A percentile compares a stretch with the other conserved stretches of the same genome.
Evolutionary conservation across 169 alveolate species (phyloP).

Genomic region (Sarcocystis neurona): DNA sequence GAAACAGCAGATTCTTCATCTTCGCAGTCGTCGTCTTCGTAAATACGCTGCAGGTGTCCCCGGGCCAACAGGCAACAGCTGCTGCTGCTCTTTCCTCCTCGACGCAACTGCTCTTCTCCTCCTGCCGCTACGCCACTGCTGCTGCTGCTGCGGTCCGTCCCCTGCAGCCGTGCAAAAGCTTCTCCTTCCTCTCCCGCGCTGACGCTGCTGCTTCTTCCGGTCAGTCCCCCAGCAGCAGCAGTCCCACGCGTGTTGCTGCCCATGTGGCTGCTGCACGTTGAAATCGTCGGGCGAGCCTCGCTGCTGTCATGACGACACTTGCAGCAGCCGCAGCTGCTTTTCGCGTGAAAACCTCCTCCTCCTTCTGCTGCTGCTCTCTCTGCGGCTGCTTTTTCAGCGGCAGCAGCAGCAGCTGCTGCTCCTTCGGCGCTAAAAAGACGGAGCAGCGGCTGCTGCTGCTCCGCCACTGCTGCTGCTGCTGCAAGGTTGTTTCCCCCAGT

Average conservation of each 20-base stretch:
- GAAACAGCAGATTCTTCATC: background rate
- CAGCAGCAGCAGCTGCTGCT: background rate
- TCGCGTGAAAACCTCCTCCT: too few species aligned
- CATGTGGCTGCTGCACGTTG: too few species aligned
- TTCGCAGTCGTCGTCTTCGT: background rate
- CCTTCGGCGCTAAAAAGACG: background rate
- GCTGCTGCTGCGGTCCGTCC: background rate
- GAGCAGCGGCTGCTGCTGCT: too few species aligned
- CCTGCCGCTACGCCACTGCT: background rate
- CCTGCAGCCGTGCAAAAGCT: background rate
- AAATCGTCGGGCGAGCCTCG: too few species aligned
- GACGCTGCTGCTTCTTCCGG: background rate
- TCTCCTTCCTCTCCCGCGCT: slow-evolving; percentile 19
- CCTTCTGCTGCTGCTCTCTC: too few species aligned
- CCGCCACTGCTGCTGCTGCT: too few species aligned
- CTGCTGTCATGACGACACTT: too few species aligned
- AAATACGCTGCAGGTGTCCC: too few species aligned
- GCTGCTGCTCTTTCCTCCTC: background rate
- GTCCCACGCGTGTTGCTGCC: too few species aligned
- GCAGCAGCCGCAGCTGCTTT: too few species aligned
- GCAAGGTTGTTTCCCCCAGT: too few species aligned
- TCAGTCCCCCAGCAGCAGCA: slow-evolving; percentile 19
- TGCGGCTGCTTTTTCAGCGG: slow-evolving; percentile 5
- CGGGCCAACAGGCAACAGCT: too few species aligned
- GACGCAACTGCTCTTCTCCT: background rate